Conservation (phyloP, 2,329 filamentous ascomycete genomes). For the Fusarium praegraminearum region DNA sequence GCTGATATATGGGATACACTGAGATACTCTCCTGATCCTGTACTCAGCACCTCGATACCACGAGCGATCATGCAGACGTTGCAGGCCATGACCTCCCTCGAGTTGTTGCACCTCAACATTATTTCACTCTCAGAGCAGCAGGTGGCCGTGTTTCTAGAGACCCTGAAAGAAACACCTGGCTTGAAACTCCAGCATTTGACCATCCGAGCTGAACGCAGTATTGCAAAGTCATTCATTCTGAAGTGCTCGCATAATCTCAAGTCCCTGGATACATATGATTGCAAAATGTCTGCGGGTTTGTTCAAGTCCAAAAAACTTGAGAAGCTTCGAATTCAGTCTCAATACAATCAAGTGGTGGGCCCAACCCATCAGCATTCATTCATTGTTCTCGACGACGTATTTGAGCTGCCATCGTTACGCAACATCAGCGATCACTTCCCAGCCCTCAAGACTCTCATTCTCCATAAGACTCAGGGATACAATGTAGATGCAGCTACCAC, state of each 20-base stretch:
- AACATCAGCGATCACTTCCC: background rate
- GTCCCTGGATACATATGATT: background rate
- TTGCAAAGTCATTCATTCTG: background rate
- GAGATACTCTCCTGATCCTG: background rate
- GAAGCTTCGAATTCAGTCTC: background rate
- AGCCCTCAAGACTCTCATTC: background rate
- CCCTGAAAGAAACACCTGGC: background rate
- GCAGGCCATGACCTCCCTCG: background rate
- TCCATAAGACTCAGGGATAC: background rate
- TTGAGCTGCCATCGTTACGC: background rate
- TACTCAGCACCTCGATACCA: background rate
- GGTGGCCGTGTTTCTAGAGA: background rate
- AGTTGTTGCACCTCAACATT: background rate
- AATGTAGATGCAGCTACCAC: background rate
- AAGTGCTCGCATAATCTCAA: background rate
- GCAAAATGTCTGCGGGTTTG: too few relatives aligned
- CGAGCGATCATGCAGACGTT: background rate
- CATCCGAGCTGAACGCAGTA: background rate
- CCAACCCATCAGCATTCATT: background rate
- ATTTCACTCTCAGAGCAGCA: background rate
- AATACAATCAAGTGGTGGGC: background rate
- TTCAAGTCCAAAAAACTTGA: background rate
- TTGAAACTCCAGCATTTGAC: background rate
- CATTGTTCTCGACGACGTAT: fast-evolving
- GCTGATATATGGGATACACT: background rate